phyloP scores from a whole-genome alignment of 768 basidiomycete species.

The Mycena leptocephala region DNA sequence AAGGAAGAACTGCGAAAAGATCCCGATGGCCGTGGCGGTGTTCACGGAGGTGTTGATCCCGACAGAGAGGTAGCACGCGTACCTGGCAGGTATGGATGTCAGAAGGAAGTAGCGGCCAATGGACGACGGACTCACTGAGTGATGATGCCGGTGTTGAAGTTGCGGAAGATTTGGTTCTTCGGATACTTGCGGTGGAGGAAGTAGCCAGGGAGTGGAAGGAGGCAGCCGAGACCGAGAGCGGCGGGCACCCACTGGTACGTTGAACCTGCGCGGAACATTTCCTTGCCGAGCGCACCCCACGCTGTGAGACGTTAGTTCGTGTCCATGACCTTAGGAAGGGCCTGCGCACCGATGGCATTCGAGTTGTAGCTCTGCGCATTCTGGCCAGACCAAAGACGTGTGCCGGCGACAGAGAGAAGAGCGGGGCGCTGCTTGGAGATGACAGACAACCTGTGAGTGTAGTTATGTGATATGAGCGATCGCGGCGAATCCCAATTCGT shows the following conservation, averaged over 20 bases:
- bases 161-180: conserved; percentile 40
- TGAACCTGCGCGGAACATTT: conserved; percentile 50
- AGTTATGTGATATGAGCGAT: conserved; percentile 18
- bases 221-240: conserved; percentile 47
- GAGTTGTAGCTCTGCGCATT: conserved; percentile 48
- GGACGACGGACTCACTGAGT: conserved; percentile 26
- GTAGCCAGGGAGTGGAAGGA: conserved; percentile 53
- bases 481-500: conserved; percentile 7
- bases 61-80: conserved; percentile 40
- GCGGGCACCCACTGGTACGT: conserved; percentile 42
- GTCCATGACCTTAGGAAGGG: conserved; percentile 39
- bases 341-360: conserved; percentile 52
- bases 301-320: conserved; percentile 33
- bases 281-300: conserved; percentile 46
- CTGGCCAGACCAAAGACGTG: conserved; percentile 52
- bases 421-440: conserved; percentile 27
- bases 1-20: conserved; percentile 41
- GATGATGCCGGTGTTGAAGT: conserved; percentile 45
- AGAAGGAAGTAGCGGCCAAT: conserved; percentile 23
- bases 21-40: conserved; percentile 34
- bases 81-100: conserved; percentile 41
- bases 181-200: conserved; percentile 48
- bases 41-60: conserved; percentile 51
- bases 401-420: conserved; percentile 43
- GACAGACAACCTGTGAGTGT: conserved; percentile 25